Evolutionary conservation across 495 filamentous ascomycete species (phyloP), one percentile per base, ranked within the genome.

Genomic region (Astrothelium macrocarpum): DNA sequence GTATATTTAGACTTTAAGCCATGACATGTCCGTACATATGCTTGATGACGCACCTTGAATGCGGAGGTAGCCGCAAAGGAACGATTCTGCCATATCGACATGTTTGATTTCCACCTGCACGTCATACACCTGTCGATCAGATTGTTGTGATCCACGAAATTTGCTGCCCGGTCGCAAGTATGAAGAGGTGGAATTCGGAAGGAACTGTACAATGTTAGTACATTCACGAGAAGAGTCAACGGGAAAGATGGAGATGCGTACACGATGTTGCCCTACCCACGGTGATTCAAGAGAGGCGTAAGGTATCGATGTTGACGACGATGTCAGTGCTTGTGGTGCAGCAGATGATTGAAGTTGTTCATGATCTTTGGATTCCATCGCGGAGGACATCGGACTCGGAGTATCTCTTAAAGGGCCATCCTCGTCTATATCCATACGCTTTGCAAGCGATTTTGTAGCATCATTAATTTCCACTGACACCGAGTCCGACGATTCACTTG

Each of bases 101-200:
- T 95, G 86, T 74, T 97, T 97, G 69, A 99, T 89, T 71, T 97
- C 91, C 49, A 99, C 95, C 66, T 96, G 88, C 7, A 99, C 95
- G 63, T 93, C 90, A 74, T 99, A 99, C 4, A 87, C 81, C 67
- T 95, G 91, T 46, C 85, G 83, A 68, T 96, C 91, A 5, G 92
- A 97, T 72, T 90, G 87, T 69, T 99, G 95, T 11, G 89, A 94
- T 53, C 95, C 95, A 34, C 80, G 79, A 71, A 97, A 99, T 73
- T 82, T 89, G 75, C 90, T 95, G 29, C 93, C 91, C 1, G 92
- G 85, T 43, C 90, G 87, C 28, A 99, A 79, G 73, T 87, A 95
- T 4, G 90, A 94, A 7, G 90, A 95, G 1, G 90, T 81, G 2
- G 81, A 80, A 26, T 79, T 79, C 2, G 86, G 83, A 53, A 84